phyloP scores from a whole-genome alignment of 768 basidiomycete genomes.

The Mycena pura region DNA sequence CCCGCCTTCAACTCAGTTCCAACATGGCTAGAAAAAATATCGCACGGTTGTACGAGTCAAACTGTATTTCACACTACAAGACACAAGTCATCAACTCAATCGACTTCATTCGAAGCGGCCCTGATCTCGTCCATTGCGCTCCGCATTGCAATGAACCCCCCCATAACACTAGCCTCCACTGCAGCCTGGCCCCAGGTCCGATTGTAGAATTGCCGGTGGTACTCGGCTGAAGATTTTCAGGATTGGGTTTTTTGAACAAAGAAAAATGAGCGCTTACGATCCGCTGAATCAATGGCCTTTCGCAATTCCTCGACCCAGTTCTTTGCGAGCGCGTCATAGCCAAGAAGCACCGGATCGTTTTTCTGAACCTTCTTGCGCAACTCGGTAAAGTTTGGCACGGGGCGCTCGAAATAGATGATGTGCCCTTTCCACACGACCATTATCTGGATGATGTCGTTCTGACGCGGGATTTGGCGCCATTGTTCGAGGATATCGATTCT shows the following conservation, averaged over 20 bases:
- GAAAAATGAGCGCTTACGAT: conserved; percentile 5
- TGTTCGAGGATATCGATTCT: background rate
- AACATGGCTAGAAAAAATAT: background rate
- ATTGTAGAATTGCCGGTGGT: conserved; percentile 7
- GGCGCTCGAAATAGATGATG: conserved; percentile 4
- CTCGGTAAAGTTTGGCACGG: background rate
- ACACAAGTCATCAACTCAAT: background rate
- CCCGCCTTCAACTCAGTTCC: background rate
- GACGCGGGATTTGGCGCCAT: conserved; percentile 4
- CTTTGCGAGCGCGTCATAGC: conserved; percentile 8
- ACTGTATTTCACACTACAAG: background rate
- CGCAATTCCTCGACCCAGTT: conserved; percentile 11
- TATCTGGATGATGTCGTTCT: conserved; percentile 5
- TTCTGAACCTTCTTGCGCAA: background rate
- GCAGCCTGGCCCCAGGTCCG: conserved; percentile 4
- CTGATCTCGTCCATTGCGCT: conserved; percentile 6
- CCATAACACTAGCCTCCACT: background rate
- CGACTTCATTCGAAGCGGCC: background rate
- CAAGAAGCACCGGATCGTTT: background rate
- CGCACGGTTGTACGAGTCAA: background rate
- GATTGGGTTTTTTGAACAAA: background rate
- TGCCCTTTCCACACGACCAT: conserved; percentile 7
- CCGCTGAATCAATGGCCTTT: conserved; percentile 12
- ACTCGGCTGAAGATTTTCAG: background rate
- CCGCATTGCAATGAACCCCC: background rate